Percentiles rank a stretch among this genome's conserved stretches.
Conservation (phyloP, 164 flowering plant species). For the Magnolia kwangsiensis region DNA sequence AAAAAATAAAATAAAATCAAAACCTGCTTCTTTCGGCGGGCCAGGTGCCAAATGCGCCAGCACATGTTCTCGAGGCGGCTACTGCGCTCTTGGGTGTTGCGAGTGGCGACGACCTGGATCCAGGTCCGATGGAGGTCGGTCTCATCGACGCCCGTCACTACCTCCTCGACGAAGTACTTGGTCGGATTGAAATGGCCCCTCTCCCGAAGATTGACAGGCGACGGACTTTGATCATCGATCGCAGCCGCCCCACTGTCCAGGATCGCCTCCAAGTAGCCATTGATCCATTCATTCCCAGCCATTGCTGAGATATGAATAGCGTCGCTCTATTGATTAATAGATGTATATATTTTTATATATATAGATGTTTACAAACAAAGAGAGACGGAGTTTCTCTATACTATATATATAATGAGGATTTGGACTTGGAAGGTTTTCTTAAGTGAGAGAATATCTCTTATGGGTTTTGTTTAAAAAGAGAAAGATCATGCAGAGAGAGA, state of each 20-base stretch:
- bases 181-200: constrained; percentile 78
- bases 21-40: constrained; percentile 84
- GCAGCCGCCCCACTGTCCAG: constrained; percentile 56
- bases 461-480: too few relatives aligned
- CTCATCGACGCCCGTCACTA: constrained; percentile 87
- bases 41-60: constrained; percentile 98
- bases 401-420: too few relatives aligned
- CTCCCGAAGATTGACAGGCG: constrained; percentile 35
- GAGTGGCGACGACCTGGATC: constrained; percentile 94
- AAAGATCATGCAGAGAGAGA: too few relatives aligned
- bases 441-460: too few relatives aligned
- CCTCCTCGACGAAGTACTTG: constrained; percentile 84
- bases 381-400: too few relatives aligned
- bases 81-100: constrained; percentile 82
- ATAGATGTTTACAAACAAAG: too few relatives aligned
- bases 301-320: constrained; percentile 17
- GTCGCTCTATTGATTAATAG: background rate
- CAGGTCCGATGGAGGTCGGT: constrained; percentile 90
- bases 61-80: constrained; percentile 95
- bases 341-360: too few relatives aligned
- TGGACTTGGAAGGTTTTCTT: too few relatives aligned
- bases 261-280: constrained; percentile 88
- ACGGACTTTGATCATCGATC: constrained; percentile 38
- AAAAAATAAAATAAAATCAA: background rate
- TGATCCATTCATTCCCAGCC: constrained; percentile 96